Conservation (phyloP, 257 asterid species). For the Solanum medicagineum region DNA sequence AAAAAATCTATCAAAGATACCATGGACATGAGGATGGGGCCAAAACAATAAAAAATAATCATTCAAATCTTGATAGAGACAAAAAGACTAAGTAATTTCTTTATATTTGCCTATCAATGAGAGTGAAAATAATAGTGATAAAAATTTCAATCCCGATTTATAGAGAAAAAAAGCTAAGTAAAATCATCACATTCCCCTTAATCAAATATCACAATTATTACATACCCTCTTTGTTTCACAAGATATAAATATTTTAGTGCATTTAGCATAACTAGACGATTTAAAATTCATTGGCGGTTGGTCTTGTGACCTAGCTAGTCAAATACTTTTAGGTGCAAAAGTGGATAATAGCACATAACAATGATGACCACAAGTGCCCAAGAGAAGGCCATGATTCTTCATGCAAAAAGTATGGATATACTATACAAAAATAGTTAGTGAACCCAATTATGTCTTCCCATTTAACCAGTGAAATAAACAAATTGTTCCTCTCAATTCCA, state of each 20-base stretch:
- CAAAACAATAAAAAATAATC: too few relatives aligned
- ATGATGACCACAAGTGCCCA: neutral
- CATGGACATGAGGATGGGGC: too few relatives aligned
- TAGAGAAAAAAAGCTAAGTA: neutral
- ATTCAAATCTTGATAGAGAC: neutral
- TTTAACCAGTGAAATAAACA: neutral
- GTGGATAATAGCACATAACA: neutral
- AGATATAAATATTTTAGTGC: too few relatives aligned
- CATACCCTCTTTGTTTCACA: neutral
- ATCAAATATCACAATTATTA: too few relatives aligned
- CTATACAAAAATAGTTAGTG: neutral
- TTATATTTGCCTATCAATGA: neutral
- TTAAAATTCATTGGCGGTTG: neutral
- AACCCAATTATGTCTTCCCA: neutral
- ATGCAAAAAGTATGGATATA: neutral
- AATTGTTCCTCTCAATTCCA: slow-evolving; percentile 13
- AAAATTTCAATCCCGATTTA: neutral
- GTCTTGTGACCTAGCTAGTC: neutral
- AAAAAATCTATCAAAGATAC: too few relatives aligned
- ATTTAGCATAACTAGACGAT: too few relatives aligned
- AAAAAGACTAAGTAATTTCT: neutral
- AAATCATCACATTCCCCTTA: neutral
- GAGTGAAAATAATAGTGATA: neutral
- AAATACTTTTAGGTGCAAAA: neutral
- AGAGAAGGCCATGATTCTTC: neutral